phyloP scores from a whole-genome alignment of 345 rosid species.

The Anacardium occidentale region DNA sequence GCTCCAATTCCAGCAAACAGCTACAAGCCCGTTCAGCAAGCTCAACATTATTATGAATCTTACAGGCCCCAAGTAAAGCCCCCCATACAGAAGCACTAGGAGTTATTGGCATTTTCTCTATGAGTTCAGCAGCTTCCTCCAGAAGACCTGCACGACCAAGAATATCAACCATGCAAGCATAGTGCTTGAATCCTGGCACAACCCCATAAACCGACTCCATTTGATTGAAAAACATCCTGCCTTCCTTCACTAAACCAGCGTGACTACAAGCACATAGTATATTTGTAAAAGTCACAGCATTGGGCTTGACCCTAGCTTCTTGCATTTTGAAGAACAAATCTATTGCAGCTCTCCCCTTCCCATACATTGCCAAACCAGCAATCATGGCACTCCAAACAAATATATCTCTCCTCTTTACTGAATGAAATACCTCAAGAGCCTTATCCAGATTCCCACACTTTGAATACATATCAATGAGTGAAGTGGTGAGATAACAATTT shows the following conservation, averaged over 20 bases:
- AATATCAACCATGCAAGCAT: conserved; percentile 69
- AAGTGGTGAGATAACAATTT: conserved; percentile 54
- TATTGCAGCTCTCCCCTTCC: conserved; percentile 52
- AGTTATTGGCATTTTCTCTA: conserved; percentile 56
- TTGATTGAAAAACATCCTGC: conserved; percentile 45
- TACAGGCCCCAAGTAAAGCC: conserved; percentile 73
- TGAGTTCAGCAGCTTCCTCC: conserved; percentile 60
- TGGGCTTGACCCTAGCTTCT: conserved; percentile 55
- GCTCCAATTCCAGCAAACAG: conserved; percentile 56
- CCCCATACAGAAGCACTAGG: conserved; percentile 66
- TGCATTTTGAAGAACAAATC: conserved; percentile 58
- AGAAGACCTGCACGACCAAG: conserved; percentile 69
- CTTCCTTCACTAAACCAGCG: conserved; percentile 61
- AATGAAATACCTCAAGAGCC: conserved; percentile 59
- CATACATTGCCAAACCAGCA: conserved; percentile 75
- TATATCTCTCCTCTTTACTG: conserved; percentile 50
- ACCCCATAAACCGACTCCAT: conserved; percentile 56
- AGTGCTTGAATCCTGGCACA: conserved; percentile 60
- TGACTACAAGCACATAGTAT: conserved; percentile 73
- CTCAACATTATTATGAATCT: conserved; percentile 54
- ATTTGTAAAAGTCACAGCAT: conserved; percentile 61
- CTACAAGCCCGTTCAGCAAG: conserved; percentile 63
- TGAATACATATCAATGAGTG: conserved; percentile 79
- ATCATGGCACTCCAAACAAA: conserved; percentile 80
- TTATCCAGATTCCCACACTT: conserved; percentile 71